Conservation (phyloP, 202 grass and related monocot genomes). For the Tripidium arundinaceum region DNA sequence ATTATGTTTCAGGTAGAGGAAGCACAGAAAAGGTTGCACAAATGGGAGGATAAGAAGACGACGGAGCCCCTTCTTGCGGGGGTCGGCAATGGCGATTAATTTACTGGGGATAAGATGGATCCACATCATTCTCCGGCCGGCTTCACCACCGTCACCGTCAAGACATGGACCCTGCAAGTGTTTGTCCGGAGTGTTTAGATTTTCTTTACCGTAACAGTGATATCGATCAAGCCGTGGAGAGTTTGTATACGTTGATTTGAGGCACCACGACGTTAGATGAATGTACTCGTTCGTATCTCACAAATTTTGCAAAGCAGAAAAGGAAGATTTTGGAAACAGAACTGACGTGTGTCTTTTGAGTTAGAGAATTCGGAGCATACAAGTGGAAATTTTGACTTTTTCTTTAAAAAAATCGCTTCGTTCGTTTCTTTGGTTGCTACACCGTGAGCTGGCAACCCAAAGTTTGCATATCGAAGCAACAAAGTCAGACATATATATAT, state of each 20-base stretch:
- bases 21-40: conserved; percentile 60
- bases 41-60: conserved; percentile 67
- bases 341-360: not conserved
- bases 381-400: too few relatives aligned
- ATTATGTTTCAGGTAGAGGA: conserved; percentile 49
- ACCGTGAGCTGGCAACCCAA: too few relatives aligned
- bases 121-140: not conserved
- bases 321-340: not conserved
- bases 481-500: too few relatives aligned
- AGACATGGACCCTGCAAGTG: not conserved
- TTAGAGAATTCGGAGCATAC: not conserved
- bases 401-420: too few relatives aligned
- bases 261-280: too few relatives aligned
- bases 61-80: conserved; percentile 49
- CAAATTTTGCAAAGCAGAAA: not conserved
- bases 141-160: not conserved
- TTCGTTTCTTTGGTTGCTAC: too few relatives aligned
- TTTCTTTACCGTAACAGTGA: not conserved
- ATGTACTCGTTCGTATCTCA: too few relatives aligned
- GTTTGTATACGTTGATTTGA: too few relatives aligned
- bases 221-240: too few relatives aligned
- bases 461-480: too few relatives aligned
- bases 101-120: too few relatives aligned
- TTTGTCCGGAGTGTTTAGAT: not conserved
- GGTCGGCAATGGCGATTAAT: not conserved